Evolutionary conservation across 108 stramenopile genomes (phyloP), one percentile per base, ranked within the genome.

Genomic region (Skeletonema grethae): DNA sequence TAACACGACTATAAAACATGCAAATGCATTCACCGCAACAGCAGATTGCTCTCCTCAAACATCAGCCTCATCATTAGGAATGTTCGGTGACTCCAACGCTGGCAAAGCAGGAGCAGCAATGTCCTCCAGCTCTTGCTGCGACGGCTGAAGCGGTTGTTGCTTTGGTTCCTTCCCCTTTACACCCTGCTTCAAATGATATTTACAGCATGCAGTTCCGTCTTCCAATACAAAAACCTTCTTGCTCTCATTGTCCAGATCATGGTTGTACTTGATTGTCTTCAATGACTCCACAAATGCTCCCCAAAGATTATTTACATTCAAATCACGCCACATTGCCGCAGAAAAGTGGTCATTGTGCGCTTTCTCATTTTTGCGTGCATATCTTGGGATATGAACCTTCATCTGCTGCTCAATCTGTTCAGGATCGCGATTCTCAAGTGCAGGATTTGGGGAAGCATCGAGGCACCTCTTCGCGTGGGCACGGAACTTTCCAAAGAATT

Each of bases 281-380:
- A 53, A 22, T 22, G 50, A 53, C 22, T 22, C 7, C 7, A 53
- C 9, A 6, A 53, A 53, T 20, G 50, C 20, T 2, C 22, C 22
- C 50, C 50, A 53, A 24, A 53, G 22, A 53, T 53, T 53, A 22
- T 53, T 53, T 0, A 53, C 22, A 8, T 53, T 15, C 8, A 53
- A 22, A 22, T 53, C 50, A 53, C 50, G 50, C 50, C 50, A 53
- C 50, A 22, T 53, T 9, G 50, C 50, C 50, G 50, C 50, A 7
- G 50, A 53, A 22, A 53, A 53, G 50, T 53, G 50, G 50, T 53
- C 50, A 53, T 22, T 53, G 22, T 53, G 50, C 7, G 50, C 50
- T 22, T 53, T 53, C 20, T 20, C 50, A 53, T 53, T 22, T 22
- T 53, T 53, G 7, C 50, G 50, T 53, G 50, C 50, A 53, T 53